Base-by-base conservation (phyloP, 2,329 filamentous ascomycete genomes). In the Apiospora sp. region DNA sequence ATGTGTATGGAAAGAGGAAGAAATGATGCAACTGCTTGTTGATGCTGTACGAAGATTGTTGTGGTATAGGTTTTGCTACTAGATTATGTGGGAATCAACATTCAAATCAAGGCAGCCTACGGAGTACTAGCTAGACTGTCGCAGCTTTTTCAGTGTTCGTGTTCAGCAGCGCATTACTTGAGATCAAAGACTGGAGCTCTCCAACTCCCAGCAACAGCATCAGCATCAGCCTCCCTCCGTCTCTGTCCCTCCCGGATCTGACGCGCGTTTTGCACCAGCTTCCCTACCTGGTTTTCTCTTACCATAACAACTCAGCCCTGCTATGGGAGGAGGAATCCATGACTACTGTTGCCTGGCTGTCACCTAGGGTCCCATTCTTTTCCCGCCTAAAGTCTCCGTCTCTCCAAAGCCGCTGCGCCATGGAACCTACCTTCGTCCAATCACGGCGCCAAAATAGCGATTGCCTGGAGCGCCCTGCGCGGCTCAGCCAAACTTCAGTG, bases 261-360 rank as follows among this genome's bases (percentile, higher is more conserved):
- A 64, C 58, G 58, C 58, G 58, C 58, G 58, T 64, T 64, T 37
- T n/a, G 58, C 58, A 64, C 58, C 58, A 37, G 58, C 58, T 64
- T 61, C 27, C 67, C 5, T 41, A 41, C 46, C 67, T 68, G 19
- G 41, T 46, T 19, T 46, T 68, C 67, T 7, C 64, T 67, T 37
- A 27, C 64, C 44, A 49, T 22, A 49, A 64, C 30, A 37, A 41
- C 58, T 41, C 30, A 64, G 58, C 58, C 58, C 19, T 41, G 58
- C 19, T 64, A 41, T 64, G 58, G 34, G 34, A 64, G 34, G 10
- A 64, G 22, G 22, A 41, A 37, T 64, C 58, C 34, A 64, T 30
- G 58, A n/a, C 19, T 64, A 10, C 12, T 19, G 58, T 64, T 64
- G 58, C 58, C 41, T 64, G 58, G 58, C 58, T 64, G 58, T 64